Base-by-base conservation (phyloP, 2,329 filamentous ascomycete species). In the Cadophora sp. region DNA sequence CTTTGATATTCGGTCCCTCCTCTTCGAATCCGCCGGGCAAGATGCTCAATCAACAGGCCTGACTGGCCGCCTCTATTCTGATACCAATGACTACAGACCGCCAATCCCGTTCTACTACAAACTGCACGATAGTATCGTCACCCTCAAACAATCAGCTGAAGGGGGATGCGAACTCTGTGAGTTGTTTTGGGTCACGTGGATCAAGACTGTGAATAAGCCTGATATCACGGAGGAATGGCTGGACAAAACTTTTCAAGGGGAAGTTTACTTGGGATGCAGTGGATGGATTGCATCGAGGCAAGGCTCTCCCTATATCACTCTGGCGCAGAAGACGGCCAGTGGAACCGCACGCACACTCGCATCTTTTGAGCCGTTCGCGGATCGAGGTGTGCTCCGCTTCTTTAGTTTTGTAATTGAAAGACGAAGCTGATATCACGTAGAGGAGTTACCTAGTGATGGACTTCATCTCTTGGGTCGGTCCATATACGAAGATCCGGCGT, bases 341-440 rank as follows among this genome's bases (percentile, higher is more conserved):
- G 59, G 68, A 18, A 62, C 16, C 1, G 59, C 24, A 53, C 51
- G 70, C 33, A 68, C 66, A 7, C 41, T 71, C 7, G 68, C 62
- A 27, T 67, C 68, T 9, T 68, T 71, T 39, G 70, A 71, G 27
- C 61, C 68, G 13, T 71, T 71, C 62, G 64, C 66, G 47, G 64
- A 68, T 45, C 64, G 70, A 66, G 70, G 70, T 65, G 66, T 24
- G 56, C 36, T 20, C 36, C 7, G n/a, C 43, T 18, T 30, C 9
- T 7, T 18, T 1, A 33, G n/a, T 39, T 7, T 22, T 33, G 30
- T 56, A 16, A 24, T n/a, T 36, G 11, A n/a, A n/a, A n/a, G n/a
- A n/a, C n/a, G n/a, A n/a, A 30, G 47, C 43, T 66, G 18, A 69
- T 18, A 14, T 22, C 14, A 56, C 41, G 16, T n/a, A 68, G 67